These are phyloP conservation scores for Metarhizium guizhouense DNA, from an alignment of 2,329 filamentous ascomycete genomes.

Conservation along the genomic window DNA sequence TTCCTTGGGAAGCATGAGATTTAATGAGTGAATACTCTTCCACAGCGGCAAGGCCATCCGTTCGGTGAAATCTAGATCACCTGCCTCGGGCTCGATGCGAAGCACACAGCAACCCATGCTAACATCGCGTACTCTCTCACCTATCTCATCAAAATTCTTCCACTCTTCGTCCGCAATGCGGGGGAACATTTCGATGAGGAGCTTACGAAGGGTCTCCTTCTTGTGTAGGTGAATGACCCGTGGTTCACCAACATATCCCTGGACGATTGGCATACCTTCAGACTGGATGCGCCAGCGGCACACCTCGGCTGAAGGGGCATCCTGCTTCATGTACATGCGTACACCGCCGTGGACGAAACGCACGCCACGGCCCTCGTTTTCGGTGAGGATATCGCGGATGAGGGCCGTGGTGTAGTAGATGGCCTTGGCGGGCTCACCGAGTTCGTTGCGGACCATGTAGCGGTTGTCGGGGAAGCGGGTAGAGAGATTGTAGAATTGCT, in stretches of 20 bases:
- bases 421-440: slow-evolving; percentile 80
- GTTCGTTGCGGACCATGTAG: slow-evolving; percentile 92
- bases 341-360: slow-evolving; percentile 96
- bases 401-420: slow-evolving; percentile 92
- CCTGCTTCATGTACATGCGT: slow-evolving; percentile 98
- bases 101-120: slow-evolving; percentile 89
- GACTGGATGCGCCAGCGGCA: slow-evolving; percentile 94
- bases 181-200: slow-evolving; percentile 95
- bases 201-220: slow-evolving; percentile 69
- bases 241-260: slow-evolving; percentile 76
- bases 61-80: slow-evolving; percentile 55
- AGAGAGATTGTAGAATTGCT: slow-evolving; percentile 77
- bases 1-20: slow-evolving; percentile 97
- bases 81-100: slow-evolving; percentile 66
- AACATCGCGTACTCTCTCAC: slow-evolving; percentile 69
- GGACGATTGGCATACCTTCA: slow-evolving; percentile 83
- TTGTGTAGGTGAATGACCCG: slow-evolving; percentile 67
- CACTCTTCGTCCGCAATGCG: slow-evolving; percentile 69
- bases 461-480: slow-evolving; percentile 78
- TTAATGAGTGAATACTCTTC: slow-evolving; percentile 85
- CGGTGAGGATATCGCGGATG: slow-evolving; percentile 72
- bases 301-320: slow-evolving; percentile 75
- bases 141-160: slow-evolving; percentile 76
- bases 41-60: slow-evolving; percentile 85
- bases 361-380: slow-evolving; percentile 84